Conservation (phyloP, 129 eudicot species). For the Mikania micrantha region DNA sequence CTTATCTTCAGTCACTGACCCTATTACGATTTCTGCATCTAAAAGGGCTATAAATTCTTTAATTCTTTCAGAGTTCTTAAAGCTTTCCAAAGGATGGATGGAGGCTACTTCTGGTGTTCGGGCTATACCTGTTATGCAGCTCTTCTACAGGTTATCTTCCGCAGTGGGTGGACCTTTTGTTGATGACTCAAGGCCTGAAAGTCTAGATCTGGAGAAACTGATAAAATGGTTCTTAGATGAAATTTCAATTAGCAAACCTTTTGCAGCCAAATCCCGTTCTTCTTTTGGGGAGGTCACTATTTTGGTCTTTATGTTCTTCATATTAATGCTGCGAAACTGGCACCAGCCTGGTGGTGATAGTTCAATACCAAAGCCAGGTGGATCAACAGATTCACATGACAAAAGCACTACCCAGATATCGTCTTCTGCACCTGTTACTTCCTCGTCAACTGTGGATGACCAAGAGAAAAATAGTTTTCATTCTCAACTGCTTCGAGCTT, state of each 20-base stretch:
- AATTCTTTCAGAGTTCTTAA: slow-evolving; percentile 84
- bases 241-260: slow-evolving; percentile 56
- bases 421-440: slow-evolving; percentile 36
- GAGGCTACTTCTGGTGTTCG: slow-evolving; percentile 72
- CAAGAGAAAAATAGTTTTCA: slow-evolving; percentile 72
- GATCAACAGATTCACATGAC: slow-evolving; percentile 56
- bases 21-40: slow-evolving; percentile 96
- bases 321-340: slow-evolving; percentile 94
- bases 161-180: slow-evolving; percentile 97
- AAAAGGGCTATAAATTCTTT: slow-evolving; percentile 88
- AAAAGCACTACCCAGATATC: slow-evolving; percentile 39
- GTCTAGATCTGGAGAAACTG: slow-evolving; percentile 74
- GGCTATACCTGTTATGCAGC: slow-evolving; percentile 94
- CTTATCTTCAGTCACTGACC: slow-evolving; percentile 55
- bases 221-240: slow-evolving; percentile 89
- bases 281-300: slow-evolving; percentile 82
- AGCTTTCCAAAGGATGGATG: slow-evolving; percentile 93
- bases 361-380: slow-evolving; percentile 53
- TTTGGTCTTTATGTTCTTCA: slow-evolving; percentile 91
- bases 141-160: slow-evolving; percentile 88
- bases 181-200: slow-evolving; percentile 60
- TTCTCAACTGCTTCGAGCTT: slow-evolving; percentile 80
- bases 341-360: slow-evolving; percentile 87
- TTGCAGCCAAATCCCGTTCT: slow-evolving; percentile 61
- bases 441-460: slow-evolving; percentile 44